Percentiles rank a stretch among this genome's conserved stretches.
phyloP scores from a whole-genome alignment of 2,329 filamentous ascomycete genomes.

The Neonectria faginata region DNA sequence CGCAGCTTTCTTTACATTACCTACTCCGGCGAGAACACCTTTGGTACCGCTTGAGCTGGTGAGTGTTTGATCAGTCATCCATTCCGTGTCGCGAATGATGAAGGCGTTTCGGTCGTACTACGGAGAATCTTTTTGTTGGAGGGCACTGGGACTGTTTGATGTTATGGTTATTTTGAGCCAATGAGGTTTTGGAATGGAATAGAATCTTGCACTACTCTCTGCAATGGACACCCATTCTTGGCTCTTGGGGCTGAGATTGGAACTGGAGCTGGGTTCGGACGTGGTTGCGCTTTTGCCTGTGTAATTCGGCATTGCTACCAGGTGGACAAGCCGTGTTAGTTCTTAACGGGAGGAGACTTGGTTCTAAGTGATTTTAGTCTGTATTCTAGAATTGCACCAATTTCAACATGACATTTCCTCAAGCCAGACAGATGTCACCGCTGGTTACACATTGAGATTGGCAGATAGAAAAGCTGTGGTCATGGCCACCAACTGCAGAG shows the following conservation, averaged over 20 bases:
- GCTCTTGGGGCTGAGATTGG: conserved; percentile 7
- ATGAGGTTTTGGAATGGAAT: conserved; percentile 36
- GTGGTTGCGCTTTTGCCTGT: neutral
- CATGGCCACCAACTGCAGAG: neutral
- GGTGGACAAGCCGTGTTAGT: conserved; percentile 18
- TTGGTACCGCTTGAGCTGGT: conserved; percentile 66
- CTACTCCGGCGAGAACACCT: conserved; percentile 99
- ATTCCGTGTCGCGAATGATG: conserved; percentile 45
- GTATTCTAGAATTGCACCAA: conserved; percentile 17
- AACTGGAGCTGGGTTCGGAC: conserved; percentile 3
- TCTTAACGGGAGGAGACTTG: conserved; percentile 16
- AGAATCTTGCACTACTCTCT: conserved; percentile 37
- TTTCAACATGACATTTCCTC: neutral
- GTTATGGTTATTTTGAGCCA: conserved; percentile 39
- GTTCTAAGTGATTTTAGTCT: conserved; percentile 15
- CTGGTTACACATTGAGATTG: neutral
- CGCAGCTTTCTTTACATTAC: conserved; percentile 96
- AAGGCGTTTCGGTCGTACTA: conserved; percentile 52
- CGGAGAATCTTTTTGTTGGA: conserved; percentile 44
- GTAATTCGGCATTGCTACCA: neutral
- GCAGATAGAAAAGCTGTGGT: neutral
- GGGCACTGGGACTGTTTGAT: conserved; percentile 44
- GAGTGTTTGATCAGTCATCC: conserved; percentile 36
- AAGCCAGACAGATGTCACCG: neutral
- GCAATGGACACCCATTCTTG: conserved; percentile 26